Base-by-base conservation (phyloP, 306 rosid genomes). In the Trifolium pratense region DNA sequence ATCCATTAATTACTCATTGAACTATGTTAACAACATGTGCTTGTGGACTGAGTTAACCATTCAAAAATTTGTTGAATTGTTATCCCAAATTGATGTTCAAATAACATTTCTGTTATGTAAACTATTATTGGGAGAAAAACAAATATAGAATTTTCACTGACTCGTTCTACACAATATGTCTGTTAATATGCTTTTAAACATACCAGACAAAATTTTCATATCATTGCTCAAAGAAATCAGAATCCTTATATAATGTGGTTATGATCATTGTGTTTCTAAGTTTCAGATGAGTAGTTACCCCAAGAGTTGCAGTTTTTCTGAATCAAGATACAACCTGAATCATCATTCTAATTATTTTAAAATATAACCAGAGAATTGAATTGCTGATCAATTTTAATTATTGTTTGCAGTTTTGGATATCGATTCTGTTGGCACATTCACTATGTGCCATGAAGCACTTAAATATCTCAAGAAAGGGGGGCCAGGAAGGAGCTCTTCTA, bases 371-470 rank as follows among this genome's bases (percentile, higher is more conserved):
- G 25, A 34, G 61, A 69, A 75, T 14, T 31, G 21, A 66, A 74
- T 13, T 25, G 39, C 15, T 71, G 67, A 81, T 82, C 37, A 51
- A 34, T 53, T 83, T 68, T 73, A 21, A 73, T 48, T 9, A 2
- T 78, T 46, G 51, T 59, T 34, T 86, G 71, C 92, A 94, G 98
- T 94, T 76, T 10, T 94, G 86, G 98, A 94, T 81, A 94, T 94
- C 67, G 98, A 94, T 82, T 78, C 98, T 67, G 98, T 93, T 83
- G 98, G 97, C 15, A 93, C 98, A 12, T 93, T 89, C 85, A 93
- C 96, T 68, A 94, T 94, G 98, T 89, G 98, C 82, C 81, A 78
- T 51, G 94, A 88, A 84, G 96, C 95, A 20, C 91, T 91, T 17
- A 85, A 89, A 76, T 94, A 91, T 87, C 97, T 93, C 17, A 89